phyloP scores from a whole-genome alignment of 2,329 filamentous ascomycete species.

The Pseudocercospora cruenta region DNA sequence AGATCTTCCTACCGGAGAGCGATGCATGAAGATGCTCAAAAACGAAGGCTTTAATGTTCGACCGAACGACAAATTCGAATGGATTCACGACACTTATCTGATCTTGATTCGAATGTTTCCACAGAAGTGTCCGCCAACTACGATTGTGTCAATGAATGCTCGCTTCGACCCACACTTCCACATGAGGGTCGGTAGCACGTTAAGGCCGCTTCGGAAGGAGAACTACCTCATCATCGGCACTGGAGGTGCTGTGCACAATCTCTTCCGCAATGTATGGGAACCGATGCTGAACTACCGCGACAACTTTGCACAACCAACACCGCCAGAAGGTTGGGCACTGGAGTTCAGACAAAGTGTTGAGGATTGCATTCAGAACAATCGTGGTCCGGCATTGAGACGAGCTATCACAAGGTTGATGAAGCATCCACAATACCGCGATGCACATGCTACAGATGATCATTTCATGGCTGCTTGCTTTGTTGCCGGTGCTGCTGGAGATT shows the following conservation, averaged over 20 bases:
- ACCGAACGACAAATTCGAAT: conserved; percentile 63
- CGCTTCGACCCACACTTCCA: conserved; percentile 61
- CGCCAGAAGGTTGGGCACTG: conserved; percentile 63
- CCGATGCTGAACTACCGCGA: conserved; percentile 67
- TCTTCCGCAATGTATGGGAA: conserved; percentile 68
- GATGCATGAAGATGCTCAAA: conserved; percentile 56
- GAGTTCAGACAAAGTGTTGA: conserved; percentile 69
- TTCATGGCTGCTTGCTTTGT: conserved; percentile 69
- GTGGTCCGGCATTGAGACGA: conserved; percentile 58
- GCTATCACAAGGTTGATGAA: conserved; percentile 68
- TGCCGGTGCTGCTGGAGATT: conserved; percentile 58
- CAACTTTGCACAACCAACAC: conserved; percentile 63
- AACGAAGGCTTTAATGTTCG: conserved; percentile 58
- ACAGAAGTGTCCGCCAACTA: conserved; percentile 65
- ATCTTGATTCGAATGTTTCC: conserved; percentile 73
- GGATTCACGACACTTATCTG: conserved; percentile 74
- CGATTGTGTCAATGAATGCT: conserved; percentile 60
- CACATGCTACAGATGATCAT: conserved; percentile 71
- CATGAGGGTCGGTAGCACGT: conserved; percentile 59
- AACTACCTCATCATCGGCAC: conserved; percentile 61
- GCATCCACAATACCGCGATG: conserved; percentile 66
- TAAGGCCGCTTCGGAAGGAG: conserved; percentile 59
- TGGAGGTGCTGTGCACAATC: conserved; percentile 70
- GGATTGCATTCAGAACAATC: conserved; percentile 59
- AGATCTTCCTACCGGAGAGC: conserved; percentile 58